Evolutionary conservation across 2,329 filamentous ascomycete species (phyloP), one percentile per base, ranked within the genome.

Genomic region (Penicillium brevicompactum): DNA sequence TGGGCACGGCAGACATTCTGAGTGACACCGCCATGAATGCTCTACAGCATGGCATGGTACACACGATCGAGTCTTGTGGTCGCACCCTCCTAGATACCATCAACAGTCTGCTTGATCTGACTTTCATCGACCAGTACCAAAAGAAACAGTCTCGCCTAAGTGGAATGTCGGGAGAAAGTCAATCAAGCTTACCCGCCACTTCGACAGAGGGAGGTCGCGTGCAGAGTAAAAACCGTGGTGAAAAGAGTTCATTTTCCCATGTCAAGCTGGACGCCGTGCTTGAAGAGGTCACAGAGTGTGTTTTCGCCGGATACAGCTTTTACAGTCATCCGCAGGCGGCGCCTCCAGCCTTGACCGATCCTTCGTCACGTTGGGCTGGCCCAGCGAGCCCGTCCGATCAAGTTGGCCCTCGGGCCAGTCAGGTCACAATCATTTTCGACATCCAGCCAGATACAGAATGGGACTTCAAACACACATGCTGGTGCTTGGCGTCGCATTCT

Each of bases 21-120:
- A 69, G 72, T 8, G 77, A 79, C 7, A 79, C 77, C 11, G 66
- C 66, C 10, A 67, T 67, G 24, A 71, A 71, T 44, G 62, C 69
- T 2, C 74, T 74, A 48, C 69, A 80, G 50, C 63, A 66, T 50
- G 73, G 66, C 14, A 67, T 79, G 5, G 70, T 78, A 1, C 74
- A 75, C 4, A 80, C 77, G 27, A 70, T 82, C 8, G 76, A 80
- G n/a, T 74, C 73, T 3, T 82, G 80, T 48, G 79, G 78, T 0
- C 68, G 74, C n/a, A 82, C 80, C 5, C 67, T 82, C 2, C 66
- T 82, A 16, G 79, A 80, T 44, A 80, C 80, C 1, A 64, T 72
- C 53, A 69, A 72, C 38, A 69, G 71, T 53, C 51, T 66, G 52
- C 65, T 71, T 14, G 68, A 70, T 45, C 24, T 24, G 24, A 24